Conservation (phyloP, 768 basidiomycete species). For the Collybia mongolica region DNA sequence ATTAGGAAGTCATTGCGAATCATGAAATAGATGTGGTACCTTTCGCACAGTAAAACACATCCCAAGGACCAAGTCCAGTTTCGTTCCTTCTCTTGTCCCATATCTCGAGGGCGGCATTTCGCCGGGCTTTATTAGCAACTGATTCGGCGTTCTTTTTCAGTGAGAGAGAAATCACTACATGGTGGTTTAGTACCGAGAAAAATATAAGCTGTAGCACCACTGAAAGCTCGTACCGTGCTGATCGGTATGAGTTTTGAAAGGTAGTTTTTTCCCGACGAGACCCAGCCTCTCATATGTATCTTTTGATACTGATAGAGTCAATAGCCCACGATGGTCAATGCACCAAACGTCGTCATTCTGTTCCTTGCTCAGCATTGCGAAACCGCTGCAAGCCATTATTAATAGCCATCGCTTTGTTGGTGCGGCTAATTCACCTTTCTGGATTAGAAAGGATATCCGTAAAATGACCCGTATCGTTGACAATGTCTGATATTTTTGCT, state of each 20-base stretch:
- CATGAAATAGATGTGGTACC: conserved; percentile 14
- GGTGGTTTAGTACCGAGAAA: background rate
- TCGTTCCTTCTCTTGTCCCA: conserved; percentile 50
- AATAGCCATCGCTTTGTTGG: conserved; percentile 5
- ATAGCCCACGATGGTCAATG: conserved; percentile 57
- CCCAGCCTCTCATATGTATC: conserved; percentile 62
- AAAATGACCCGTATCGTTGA: conserved; percentile 36
- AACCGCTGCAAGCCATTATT: conserved; percentile 7
- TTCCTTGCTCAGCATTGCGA: conserved; percentile 32
- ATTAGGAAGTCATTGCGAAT: background rate
- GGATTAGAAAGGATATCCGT: conserved; percentile 11
- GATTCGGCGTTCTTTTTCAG: conserved; percentile 39
- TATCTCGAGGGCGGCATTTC: conserved; percentile 35
- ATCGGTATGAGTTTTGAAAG: conserved; percentile 49
- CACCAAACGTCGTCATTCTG: conserved; percentile 64
- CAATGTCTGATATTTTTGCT: conserved; percentile 39
- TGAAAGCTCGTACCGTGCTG: conserved; percentile 41
- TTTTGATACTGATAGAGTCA: conserved; percentile 57
- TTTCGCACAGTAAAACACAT: conserved; percentile 37
- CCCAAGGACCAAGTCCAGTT: conserved; percentile 38
- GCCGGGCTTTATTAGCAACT: conserved; percentile 31
- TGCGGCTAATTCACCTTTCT: background rate
- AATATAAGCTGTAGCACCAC: conserved; percentile 2
- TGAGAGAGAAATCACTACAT: conserved; percentile 46
- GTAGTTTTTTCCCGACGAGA: conserved; percentile 51